These are phyloP conservation scores for Cudoniella acicularis DNA, from an alignment of 495 filamentous ascomycete genomes.

Conservation along the genomic window DNA sequence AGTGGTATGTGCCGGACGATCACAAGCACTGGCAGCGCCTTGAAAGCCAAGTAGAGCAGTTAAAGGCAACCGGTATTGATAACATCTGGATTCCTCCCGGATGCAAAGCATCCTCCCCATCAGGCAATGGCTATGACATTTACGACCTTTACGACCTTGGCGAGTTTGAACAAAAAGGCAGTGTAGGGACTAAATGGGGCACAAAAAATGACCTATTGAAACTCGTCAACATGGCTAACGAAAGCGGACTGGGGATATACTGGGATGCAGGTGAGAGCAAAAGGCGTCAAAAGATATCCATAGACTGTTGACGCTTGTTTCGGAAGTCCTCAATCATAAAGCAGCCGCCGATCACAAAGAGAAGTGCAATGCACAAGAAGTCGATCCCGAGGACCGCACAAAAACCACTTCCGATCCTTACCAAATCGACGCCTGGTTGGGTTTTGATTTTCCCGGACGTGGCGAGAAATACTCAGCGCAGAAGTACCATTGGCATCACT, in stretches of 20 bases:
- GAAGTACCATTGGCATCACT: conserved; percentile 69
- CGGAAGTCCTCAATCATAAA: conserved; percentile 71
- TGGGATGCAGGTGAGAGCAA: conserved; percentile 55
- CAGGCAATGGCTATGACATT: conserved; percentile 72
- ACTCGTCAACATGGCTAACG: conserved; percentile 45
- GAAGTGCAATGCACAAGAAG: conserved; percentile 55
- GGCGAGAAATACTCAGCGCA: conserved; percentile 53
- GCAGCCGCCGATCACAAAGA: conserved; percentile 64
- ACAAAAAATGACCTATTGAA: conserved; percentile 57
- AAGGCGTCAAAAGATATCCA: not conserved
- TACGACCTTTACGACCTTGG: conserved; percentile 76
- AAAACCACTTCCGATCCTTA: conserved; percentile 52
- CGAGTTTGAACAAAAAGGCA: conserved; percentile 72
- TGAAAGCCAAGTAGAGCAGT: conserved; percentile 43
- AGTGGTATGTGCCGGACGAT: conserved; percentile 68
- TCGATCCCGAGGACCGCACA: conserved; percentile 56
- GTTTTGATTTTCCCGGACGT: conserved; percentile 62
- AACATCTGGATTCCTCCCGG: conserved; percentile 71
- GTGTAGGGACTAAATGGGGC: conserved; percentile 68
- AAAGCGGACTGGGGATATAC: conserved; percentile 55
- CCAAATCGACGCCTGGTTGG: conserved; percentile 65
- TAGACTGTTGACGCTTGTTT: not conserved
- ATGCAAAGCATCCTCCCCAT: conserved; percentile 62
- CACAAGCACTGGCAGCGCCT: conserved; percentile 62
- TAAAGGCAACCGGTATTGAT: conserved; percentile 60